phyloP scores from a whole-genome alignment of 805 yeast genomes.

The Dipodascus geniculatus region DNA sequence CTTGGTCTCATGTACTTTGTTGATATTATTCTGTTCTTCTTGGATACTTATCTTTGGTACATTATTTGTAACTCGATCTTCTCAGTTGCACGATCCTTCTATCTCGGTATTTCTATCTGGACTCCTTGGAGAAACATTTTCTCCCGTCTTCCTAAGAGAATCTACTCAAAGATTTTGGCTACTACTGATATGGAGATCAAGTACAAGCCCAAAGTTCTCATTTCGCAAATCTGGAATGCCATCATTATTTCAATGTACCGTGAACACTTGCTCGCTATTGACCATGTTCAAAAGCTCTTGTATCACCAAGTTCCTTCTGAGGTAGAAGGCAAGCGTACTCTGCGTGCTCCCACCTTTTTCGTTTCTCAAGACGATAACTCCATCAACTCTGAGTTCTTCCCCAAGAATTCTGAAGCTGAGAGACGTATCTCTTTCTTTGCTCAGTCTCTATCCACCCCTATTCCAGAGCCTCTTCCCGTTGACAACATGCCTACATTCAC shows the following conservation, averaged over 20 bases:
- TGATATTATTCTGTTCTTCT: constrained; percentile 89
- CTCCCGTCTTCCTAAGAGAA: constrained; percentile 96
- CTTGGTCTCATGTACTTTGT: constrained; percentile 88
- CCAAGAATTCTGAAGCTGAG: constrained; percentile 94
- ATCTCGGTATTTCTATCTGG: constrained; percentile 95
- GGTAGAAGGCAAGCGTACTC: constrained; percentile 94
- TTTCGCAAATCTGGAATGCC: constrained; percentile 98
- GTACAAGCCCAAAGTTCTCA: constrained; percentile 95
- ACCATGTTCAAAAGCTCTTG: constrained; percentile 92
- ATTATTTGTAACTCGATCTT: constrained; percentile 87
- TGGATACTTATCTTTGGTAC: constrained; percentile 99
- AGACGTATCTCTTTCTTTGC: constrained; percentile 99
- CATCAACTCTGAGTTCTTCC: constrained; percentile 94
- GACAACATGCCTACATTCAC: constrained; percentile 99
- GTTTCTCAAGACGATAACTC: constrained; percentile 94
- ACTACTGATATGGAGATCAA: constrained; percentile 98
- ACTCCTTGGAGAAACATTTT: constrained; percentile 99
- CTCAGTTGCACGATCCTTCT: constrained; percentile 96
- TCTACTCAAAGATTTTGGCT: constrained; percentile 93
- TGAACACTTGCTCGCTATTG: constrained; percentile 95
- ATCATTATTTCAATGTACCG: constrained; percentile 98
- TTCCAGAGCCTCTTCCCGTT: constrained; percentile 97
- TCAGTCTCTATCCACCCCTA: constrained; percentile 95
- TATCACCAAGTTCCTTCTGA: constrained; percentile 98
- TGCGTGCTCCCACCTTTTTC: constrained; percentile 98